Evolutionary conservation across 768 basidiomycete species (phyloP), one percentile per base, ranked within the genome.

Genomic region (Serendipita sp.): DNA sequence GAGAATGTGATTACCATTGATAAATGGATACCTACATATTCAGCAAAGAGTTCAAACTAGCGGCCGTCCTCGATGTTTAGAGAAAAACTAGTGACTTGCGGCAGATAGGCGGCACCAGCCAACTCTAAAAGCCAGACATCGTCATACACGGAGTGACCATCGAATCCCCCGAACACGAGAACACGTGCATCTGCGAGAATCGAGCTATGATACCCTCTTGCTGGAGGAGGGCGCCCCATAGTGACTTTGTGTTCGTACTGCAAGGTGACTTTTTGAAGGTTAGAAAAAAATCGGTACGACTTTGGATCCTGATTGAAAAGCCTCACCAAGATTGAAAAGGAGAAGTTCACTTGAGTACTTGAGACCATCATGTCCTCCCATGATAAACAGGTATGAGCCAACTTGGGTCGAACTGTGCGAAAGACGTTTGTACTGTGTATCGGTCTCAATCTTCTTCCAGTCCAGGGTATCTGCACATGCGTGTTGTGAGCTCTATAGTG

Each of bases 361-460:
- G 11, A 74, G 72, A 3, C 89, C 88, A 66, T 94, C 86, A 73
- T 95, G 92, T 2, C 94, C 94, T 0, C 92, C 93, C 45, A 85
- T 77, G 61, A 95, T 79, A 74, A 94, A 93, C 0, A 97, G 80
- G 70, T 90, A 94, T 0, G 90, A 91, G 31, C 94, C 92, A 16
- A 97, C 88, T 71, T 88, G 89, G 0, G 92, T 91, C 14, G 91
- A 80, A 11, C 86, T 87, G 67, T 97, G 94, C 28, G 87, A 85
- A 44, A 94, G 77, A 9, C 90, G 81, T 65, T 83, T 81, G 68
- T 85, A 71, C 67, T 71, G 66, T 22, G 71, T 66, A 17, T 75
- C 72, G 11, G 72, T 72, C 24, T 68, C 45, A 20, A 76, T 65
- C 58, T 71, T 60, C 2, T 70, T 71, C 74, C 74, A 74, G 0